These are phyloP conservation scores for Fusarium sp. DNA, from an alignment of 2,329 filamentous ascomycete genomes.

Conservation along the genomic window DNA sequence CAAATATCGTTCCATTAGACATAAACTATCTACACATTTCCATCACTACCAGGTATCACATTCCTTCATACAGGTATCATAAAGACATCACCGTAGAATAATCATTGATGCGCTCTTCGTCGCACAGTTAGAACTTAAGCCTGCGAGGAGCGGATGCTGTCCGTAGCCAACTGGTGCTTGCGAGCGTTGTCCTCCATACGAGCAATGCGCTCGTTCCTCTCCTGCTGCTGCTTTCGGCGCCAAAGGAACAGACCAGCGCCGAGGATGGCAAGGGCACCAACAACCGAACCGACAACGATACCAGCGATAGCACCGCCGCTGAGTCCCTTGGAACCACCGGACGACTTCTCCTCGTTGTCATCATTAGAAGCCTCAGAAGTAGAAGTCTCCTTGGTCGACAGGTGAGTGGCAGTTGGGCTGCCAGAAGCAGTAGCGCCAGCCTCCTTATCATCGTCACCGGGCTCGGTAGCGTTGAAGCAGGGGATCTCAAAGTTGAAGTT, in stretches of 20 bases:
- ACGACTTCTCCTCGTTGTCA: neutral
- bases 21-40: neutral
- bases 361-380: constrained; percentile 17
- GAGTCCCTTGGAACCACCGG: constrained; percentile 66
- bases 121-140: neutral
- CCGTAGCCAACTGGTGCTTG: constrained; percentile 29
- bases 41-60: neutral
- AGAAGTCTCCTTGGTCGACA: neutral
- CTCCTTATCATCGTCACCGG: constrained; percentile 41
- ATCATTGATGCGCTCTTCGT: neutral
- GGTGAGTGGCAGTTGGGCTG: constrained; percentile 29
- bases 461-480: constrained; percentile 60
- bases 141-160: neutral
- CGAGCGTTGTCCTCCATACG: constrained; percentile 32
- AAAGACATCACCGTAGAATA: neutral
- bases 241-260: constrained; percentile 69
- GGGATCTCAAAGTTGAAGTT: constrained; percentile 50
- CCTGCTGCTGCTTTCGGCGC: constrained; percentile 43
- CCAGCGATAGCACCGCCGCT: constrained; percentile 82
- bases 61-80: neutral
- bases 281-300: constrained; percentile 77
- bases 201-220: constrained; percentile 30
- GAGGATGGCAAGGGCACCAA: constrained; percentile 71
- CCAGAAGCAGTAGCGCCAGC: constrained; percentile 24
- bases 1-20: neutral